Base-by-base conservation (phyloP, 768 basidiomycete genomes). In the Suillus hirtellus region DNA sequence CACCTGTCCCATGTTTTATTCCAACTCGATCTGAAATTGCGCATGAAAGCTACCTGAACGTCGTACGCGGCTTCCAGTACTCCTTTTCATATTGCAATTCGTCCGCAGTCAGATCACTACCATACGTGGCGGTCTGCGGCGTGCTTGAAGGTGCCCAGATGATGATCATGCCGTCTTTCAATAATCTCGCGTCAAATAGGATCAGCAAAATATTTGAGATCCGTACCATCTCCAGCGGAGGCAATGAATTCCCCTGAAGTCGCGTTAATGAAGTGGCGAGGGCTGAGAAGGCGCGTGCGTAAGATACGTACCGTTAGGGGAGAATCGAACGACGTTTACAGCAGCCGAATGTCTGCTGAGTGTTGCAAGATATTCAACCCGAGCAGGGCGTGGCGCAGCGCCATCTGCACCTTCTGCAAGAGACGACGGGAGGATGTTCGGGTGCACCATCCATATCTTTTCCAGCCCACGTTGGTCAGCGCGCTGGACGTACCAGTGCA, bases 301-400 rank as follows among this genome's bases (percentile, higher is more conserved):
- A 61, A 55, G 63, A 70, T 63, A 61, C 84, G 65, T 71, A 91
- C 96, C 97, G 69, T 92, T 95, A 11, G 97, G 97, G 69, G 93
- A 96, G 78, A 92, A 99, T 53, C 97, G 81, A 34, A 96, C 96
- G 8, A 97, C 96, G 67, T 99, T 99, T 60, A 99, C 96, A 4
- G 95, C 87, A 19, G 93, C 94, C 15, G 93, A 93, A 76, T 99
- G 97, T 71, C 94, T 86, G 70, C 84, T 89, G 60, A 99, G 84
- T 0, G 97, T 99, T 5, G 97, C 90, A 35, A 99, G 88, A 72
- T 98, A 99, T 73, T 99, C 97, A 50, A 96, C 92, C 64, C 94
- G 87, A n/a, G 97, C 92, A 0, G 85, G 85, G 63, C 87, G 86
- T 49, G 80, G 77, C 17, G 80, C 73, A 35, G 70, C 66, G 17